Conservation (phyloP, 257 asterid species). For the Solanum virginianum region DNA sequence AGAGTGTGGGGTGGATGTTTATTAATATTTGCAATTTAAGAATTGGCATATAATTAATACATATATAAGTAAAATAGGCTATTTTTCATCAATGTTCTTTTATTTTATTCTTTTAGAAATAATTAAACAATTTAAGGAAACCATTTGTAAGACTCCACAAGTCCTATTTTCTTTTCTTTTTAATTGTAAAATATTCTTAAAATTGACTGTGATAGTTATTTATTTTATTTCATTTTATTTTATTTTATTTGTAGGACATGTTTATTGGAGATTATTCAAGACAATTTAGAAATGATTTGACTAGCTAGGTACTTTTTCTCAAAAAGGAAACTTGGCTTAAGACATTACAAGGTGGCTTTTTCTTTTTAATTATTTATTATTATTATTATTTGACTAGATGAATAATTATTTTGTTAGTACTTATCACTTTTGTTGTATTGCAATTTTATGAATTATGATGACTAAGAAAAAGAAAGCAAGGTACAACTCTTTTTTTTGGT, state of each 20-base stretch:
- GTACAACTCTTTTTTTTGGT: background rate
- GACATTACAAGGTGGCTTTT: background rate
- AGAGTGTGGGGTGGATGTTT: too few species aligned
- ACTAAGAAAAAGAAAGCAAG: background rate
- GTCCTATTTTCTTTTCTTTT: background rate
- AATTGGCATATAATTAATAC: too few species aligned
- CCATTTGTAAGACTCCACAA: background rate
- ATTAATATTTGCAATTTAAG: too few species aligned
- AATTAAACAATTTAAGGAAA: too few species aligned
- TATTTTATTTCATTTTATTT: too few species aligned
- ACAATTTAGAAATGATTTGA: background rate
- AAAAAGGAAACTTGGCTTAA: background rate
- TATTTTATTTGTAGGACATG: too few species aligned
- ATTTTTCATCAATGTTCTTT: background rate
- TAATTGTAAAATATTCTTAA: background rate
- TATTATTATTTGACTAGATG: background rate
- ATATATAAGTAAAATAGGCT: too few species aligned
- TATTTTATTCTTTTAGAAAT: too few species aligned
- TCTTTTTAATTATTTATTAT: too few species aligned
- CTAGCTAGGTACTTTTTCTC: background rate
- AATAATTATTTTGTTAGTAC: background rate
- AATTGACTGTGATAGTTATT: background rate
- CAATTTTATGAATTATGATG: background rate
- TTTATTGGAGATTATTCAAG: background rate
- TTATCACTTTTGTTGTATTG: background rate